A percentile compares a stretch with the other conserved stretches of the same genome.
Conservation (phyloP, 2,329 filamentous ascomycete species). For the Eurotiales sp. region DNA sequence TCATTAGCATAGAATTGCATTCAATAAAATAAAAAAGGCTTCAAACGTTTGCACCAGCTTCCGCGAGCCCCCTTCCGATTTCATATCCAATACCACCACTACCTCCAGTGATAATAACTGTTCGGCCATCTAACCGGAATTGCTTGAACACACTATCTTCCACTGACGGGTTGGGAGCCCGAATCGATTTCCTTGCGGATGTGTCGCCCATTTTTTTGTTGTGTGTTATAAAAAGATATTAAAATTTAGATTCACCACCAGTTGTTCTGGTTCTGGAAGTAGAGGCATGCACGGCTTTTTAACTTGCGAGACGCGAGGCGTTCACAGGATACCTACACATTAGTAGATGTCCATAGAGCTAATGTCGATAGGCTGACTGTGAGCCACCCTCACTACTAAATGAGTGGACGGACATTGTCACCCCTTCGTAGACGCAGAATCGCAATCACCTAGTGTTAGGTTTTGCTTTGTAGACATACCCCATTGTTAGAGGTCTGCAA, state of each 20-base stretch:
- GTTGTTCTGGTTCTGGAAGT: not conserved
- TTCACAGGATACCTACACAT: not conserved
- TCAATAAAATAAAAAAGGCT: not conserved
- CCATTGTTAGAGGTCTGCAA: no score
- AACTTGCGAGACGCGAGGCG: not conserved
- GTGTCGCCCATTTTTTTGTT: constrained; percentile 2
- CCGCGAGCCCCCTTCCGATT: constrained; percentile 41
- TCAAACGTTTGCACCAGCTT: constrained; percentile 34
- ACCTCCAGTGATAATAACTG: constrained; percentile 11
- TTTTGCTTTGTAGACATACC: not conserved
- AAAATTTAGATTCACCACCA: not conserved
- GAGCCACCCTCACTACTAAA: not conserved
- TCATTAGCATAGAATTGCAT: not conserved
- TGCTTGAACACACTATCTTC: constrained; percentile 10
- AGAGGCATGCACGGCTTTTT: not conserved
- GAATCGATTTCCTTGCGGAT: constrained; percentile 15
- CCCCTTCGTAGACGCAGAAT: not conserved
- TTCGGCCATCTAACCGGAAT: constrained; percentile 8
- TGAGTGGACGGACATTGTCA: not conserved
- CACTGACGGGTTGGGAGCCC: constrained; percentile 17
- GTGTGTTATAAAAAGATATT: not conserved
- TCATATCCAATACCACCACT: constrained; percentile 41
- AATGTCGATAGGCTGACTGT: not conserved
- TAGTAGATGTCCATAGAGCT: not conserved
- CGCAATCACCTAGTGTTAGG: not conserved